Evolutionary conservation across 495 filamentous ascomycete genomes (phyloP), one percentile per base, ranked within the genome.

Genomic region (Penicillium herquei): DNA sequence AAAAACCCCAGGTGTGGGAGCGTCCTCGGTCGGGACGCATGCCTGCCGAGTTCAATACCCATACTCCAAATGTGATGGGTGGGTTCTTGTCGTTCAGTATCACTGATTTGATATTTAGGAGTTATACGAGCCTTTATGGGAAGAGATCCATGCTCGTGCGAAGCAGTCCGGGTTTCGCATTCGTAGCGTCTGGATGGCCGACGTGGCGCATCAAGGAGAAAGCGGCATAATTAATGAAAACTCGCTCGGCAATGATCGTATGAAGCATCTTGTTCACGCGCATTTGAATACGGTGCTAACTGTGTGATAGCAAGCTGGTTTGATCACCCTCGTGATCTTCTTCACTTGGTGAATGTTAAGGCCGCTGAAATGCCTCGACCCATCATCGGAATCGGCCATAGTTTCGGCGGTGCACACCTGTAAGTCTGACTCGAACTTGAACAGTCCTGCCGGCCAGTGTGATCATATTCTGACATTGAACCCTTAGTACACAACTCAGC

Each of bases 331-430:
- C 82, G 94, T 45, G 94, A 98, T 71, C 81, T 97, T 10, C 80
- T 95, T n/a, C 83, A 90, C 60, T 80, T 96, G 65, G 80, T 94
- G 72, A 97, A 96, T 71, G 76, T 82, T 41, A 92, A 96, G 72
- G 88, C 90, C 32, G 71, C 78, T 7, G 71, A 89, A 53, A 95
- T 98, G 89, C 85, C 88, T 3, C 87, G 89, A 10, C 93, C 94
- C 6, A 71, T 97, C n/a, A 72, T 97, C 53, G 94, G 92, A 31
- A 67, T 98, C 3, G 94, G 94, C 17, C 94, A 98, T 72, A 93
- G 88, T 67, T 88, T 91, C 79, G 94, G 94, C 59, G 92, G 81
- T 55, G 82, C 81, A 65, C 81, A 88, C 49, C 80, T 82, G 74
- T 81, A 18, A 62, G 74, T 64, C 49, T 34, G 37, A 17, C 52